phyloP scores from a whole-genome alignment of 2,329 filamentous ascomycete species.

The Phoma sp. region DNA sequence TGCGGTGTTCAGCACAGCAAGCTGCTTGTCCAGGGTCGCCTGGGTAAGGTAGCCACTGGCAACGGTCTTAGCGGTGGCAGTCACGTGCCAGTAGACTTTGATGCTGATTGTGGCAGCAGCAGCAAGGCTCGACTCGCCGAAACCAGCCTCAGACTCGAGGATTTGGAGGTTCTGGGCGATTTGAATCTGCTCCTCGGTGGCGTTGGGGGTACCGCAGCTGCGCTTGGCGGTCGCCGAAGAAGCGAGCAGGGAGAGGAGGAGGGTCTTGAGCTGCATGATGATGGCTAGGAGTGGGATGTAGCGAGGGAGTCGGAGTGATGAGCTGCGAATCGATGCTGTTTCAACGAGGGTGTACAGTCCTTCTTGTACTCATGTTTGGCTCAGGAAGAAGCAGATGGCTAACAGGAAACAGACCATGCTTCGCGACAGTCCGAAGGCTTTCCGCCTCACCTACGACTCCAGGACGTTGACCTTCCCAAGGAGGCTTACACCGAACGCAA shows the following conservation, averaged over 20 bases:
- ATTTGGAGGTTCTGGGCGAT: conserved; percentile 21
- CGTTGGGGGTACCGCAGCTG: conserved; percentile 24
- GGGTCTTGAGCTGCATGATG: conserved; percentile 19
- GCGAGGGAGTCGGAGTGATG: conserved; percentile 10
- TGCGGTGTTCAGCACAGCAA: conserved; percentile 18
- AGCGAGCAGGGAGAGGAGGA: conserved; percentile 16
- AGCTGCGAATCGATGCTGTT: conserved; percentile 18
- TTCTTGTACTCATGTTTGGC: conserved; percentile 9
- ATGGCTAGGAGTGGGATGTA: background rate
- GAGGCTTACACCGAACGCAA: conserved; percentile 9
- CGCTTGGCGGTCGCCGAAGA: conserved; percentile 15
- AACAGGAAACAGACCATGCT: background rate
- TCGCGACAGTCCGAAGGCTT: conserved; percentile 3
- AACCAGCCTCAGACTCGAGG: conserved; percentile 17
- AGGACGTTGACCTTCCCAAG: conserved; percentile 12
- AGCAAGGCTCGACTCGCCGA: conserved; percentile 14
- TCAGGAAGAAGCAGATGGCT: background rate
- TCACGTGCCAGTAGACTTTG: conserved; percentile 45
- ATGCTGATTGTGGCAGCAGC: conserved; percentile 31
- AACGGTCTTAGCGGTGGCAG: conserved; percentile 29
- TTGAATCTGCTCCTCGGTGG: conserved; percentile 20
- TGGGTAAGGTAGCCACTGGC: conserved; percentile 19
- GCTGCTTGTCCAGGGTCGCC: conserved; percentile 14
- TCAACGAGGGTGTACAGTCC: background rate
- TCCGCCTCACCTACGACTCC: background rate